A percentile compares a stretch with the other conserved stretches of the same genome.
These are phyloP conservation scores for Dothiorella sarmentorum DNA, from an alignment of 2,329 filamentous ascomycete genomes.

Conservation along the genomic window DNA sequence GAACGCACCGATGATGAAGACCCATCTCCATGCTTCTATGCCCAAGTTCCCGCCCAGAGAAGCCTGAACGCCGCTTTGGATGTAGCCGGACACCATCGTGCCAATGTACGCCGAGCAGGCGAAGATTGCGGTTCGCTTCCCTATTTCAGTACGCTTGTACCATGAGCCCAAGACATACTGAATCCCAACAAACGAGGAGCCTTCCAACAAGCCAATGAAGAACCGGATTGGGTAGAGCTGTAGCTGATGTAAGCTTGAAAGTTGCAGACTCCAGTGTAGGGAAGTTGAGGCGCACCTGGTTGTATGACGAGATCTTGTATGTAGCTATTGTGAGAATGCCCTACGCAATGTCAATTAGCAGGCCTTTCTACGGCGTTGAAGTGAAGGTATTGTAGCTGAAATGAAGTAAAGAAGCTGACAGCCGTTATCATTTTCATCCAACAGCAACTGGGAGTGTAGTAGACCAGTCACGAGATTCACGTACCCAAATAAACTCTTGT, in stretches of 20 bases:
- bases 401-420: too few relatives aligned
- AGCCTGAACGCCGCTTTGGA: slow-evolving; percentile 19
- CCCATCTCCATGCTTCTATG: slow-evolving; percentile 30
- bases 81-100: slow-evolving; percentile 17
- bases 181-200: background rate
- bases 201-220: slow-evolving; percentile 10
- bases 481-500: slow-evolving; percentile 4
- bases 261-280: background rate
- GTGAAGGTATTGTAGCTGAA: too few relatives aligned
- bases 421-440: too few relatives aligned
- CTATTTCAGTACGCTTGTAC: slow-evolving; percentile 11
- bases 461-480: background rate
- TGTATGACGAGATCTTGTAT: background rate
- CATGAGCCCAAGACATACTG: slow-evolving; percentile 11
- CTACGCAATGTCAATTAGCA: too few relatives aligned
- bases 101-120: background rate
- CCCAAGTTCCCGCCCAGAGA: slow-evolving; percentile 22
- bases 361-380: too few relatives aligned
- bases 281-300: background rate
- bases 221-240: slow-evolving; percentile 7
- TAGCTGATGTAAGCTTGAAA: background rate
- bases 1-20: slow-evolving; percentile 18
- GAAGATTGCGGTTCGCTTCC: background rate
- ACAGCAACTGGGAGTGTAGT: too few relatives aligned
- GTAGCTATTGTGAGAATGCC: background rate